Conservation (phyloP, 1,284 basidiomycete species). For the Moesziomyces sp. region DNA sequence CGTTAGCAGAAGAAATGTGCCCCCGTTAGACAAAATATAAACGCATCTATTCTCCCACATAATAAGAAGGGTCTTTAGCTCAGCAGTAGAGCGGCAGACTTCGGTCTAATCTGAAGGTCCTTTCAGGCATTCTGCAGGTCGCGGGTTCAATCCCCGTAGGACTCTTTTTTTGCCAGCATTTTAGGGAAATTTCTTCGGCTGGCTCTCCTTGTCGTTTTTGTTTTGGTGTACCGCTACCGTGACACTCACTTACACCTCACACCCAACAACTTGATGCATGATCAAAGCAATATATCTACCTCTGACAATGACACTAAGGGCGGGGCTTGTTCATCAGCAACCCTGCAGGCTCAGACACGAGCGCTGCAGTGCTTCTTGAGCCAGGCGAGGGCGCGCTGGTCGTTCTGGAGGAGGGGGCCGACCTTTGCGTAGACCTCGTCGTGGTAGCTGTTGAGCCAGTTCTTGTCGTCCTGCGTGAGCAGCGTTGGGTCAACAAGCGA, state of each 20-base stretch:
- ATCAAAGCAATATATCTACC: too few species aligned
- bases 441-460: slow-evolving; percentile 90
- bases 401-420: slow-evolving; percentile 78
- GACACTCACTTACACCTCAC: too few species aligned
- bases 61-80: slow-evolving; percentile 43
- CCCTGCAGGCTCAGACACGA: slow-evolving; percentile 8
- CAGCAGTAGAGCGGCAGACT: slow-evolving; percentile 58
- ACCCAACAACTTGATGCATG: too few species aligned
- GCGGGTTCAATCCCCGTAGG: slow-evolving; percentile 57
- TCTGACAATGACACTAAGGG: too few species aligned
- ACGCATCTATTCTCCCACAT: too few species aligned
- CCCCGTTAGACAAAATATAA: too few species aligned
- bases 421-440: slow-evolving; percentile 81
- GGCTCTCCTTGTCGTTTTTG: too few species aligned
- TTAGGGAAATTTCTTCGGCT: too few species aligned
- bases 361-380: slow-evolving; percentile 74
- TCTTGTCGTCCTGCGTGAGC: slow-evolving; percentile 76
- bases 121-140: slow-evolving; percentile 43
- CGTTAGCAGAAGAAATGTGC: too few species aligned
- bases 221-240: too few species aligned
- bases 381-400: slow-evolving; percentile 81
- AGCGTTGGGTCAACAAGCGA: slow-evolving; percentile 79
- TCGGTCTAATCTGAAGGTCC: slow-evolving; percentile 25
- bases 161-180: slow-evolving; percentile 30
- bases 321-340: too few species aligned